phyloP scores from a whole-genome alignment of 352 stramenopile species.

The Thraustochytrium striatum region DNA sequence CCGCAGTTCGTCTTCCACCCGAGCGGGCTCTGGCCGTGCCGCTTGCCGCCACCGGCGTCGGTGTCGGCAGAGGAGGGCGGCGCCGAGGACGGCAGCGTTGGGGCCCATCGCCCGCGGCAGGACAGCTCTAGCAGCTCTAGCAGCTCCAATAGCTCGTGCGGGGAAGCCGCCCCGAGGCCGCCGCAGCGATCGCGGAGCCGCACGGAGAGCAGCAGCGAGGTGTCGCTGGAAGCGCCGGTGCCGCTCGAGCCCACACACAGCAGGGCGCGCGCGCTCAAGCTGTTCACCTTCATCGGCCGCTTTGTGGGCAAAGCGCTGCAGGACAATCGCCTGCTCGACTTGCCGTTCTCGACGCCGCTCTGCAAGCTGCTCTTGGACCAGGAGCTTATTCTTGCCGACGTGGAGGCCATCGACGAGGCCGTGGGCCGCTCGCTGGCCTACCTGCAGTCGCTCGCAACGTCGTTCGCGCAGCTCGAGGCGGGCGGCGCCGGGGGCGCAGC shows the following conservation, averaged over 20 bases:
- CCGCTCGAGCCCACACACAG: background rate
- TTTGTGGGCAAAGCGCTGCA: constrained; percentile 63
- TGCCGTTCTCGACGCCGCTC: constrained; percentile 71
- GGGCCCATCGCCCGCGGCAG: too few relatives aligned
- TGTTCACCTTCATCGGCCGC: constrained; percentile 52
- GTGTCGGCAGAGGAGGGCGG: background rate
- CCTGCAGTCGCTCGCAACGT: constrained; percentile 52
- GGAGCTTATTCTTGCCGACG: constrained; percentile 62
- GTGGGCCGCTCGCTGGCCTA: constrained; percentile 67
- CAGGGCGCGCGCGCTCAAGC: background rate
- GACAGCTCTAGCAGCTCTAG: background rate
- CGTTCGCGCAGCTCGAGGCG: background rate
- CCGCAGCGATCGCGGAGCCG: background rate
- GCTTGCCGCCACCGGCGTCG: background rate
- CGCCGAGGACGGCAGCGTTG: background rate
- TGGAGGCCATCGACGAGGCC: constrained; percentile 65
- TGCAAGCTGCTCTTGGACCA: constrained; percentile 61
- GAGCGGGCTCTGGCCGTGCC: constrained; percentile 1
- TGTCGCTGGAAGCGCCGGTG: background rate
- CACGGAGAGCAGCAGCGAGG: background rate
- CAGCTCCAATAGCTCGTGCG: background rate
- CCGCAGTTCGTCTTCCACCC: background rate
- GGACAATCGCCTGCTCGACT: constrained; percentile 72
- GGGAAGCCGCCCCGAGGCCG: background rate
- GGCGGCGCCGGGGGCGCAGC: background rate